Evolutionary conservation across 2,329 filamentous ascomycete genomes (phyloP), one percentile per base, ranked within the genome.

Genomic region (Didymella exigua): DNA sequence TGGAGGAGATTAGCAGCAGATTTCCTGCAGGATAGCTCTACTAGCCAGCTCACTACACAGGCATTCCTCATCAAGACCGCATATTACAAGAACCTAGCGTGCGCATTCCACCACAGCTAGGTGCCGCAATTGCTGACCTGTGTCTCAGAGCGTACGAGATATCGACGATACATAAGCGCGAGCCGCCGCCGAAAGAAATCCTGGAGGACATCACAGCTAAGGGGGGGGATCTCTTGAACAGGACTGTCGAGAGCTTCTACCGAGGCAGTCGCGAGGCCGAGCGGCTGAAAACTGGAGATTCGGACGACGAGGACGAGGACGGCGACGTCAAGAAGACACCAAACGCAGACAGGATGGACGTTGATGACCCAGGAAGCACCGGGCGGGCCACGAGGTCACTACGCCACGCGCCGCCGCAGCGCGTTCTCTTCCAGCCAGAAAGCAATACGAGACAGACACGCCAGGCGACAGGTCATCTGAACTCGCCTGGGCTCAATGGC

Each of bases 1-100:
- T 96, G 92, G 92, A 85, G 91, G 60, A 86, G 86, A 65, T 83
- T 96, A 66, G 90, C 89, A 11, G 82, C 87, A 48, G 87, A 92
- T 65, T 88, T 96, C 53, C 86, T 90, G 44, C 84, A 93, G 60
- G 86, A 86, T 69, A 87, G 86, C 51, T 82, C 84, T 67, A 43
- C 54, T 11, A 65, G 59, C 18, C 92, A 93, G 70, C 86, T 90
- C 56, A 84, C 91, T 6, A 90, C 91, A n/a, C 86, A 91, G 55
- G 91, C 91, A 13, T 96, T 96, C 76, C 84, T 89, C 55, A 80
- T 96, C 51, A 96, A 96, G 78, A 89, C 89, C 51, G 87, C 89
- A 59, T 96, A 95, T 78, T 96, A 96, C 80, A 93, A 91, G 75
- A 91, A 93, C 67, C 83, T 96, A 38, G 89, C 89, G 79, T 82